Conservation (phyloP, 1,139 yeast genomes). For the Petasospora fabianii region DNA sequence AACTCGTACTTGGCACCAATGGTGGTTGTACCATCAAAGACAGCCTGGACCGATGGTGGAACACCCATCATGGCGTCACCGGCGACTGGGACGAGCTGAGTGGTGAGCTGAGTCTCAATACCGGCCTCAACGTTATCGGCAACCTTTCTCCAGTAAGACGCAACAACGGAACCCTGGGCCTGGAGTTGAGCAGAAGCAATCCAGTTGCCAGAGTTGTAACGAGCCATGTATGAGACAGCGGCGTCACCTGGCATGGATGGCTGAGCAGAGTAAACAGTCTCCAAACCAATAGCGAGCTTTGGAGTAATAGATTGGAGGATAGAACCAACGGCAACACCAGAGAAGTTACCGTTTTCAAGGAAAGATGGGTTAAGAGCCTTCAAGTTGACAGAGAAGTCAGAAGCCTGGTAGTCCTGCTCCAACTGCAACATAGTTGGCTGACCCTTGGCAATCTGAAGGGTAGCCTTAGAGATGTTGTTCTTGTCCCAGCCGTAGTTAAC, state of each 20-base stretch:
- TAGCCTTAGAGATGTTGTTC: conserved; percentile 74
- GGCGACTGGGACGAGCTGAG: conserved; percentile 72
- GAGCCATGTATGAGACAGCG: conserved; percentile 85
- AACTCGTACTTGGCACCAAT: conserved; percentile 97
- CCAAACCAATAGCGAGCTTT: conserved; percentile 83
- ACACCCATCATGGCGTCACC: conserved; percentile 74
- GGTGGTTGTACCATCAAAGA: conserved; percentile 87
- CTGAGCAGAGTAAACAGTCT: conserved; percentile 84
- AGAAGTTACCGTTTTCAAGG: conserved; percentile 63
- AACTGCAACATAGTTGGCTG: conserved; percentile 95
- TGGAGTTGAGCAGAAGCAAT: conserved; percentile 91
- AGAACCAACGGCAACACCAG: conserved; percentile 92
- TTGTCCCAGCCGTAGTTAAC: conserved; percentile 90
- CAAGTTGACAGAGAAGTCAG: conserved; percentile 83
- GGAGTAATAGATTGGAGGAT: conserved; percentile 86
- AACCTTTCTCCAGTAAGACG: conserved; percentile 92
- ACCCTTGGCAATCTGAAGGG: conserved; percentile 81
- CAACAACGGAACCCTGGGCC: conserved; percentile 86
- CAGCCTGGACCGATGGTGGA: conserved; percentile 76
- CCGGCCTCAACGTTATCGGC: conserved; percentile 96
- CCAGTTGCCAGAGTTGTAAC: conserved; percentile 87
- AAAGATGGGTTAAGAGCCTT: conserved; percentile 89
- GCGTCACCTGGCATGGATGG: conserved; percentile 84
- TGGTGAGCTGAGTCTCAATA: conserved; percentile 83
- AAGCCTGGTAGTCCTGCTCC: conserved; percentile 93